Percentiles rank a stretch among this genome's conserved stretches.
These are phyloP conservation scores for Cercospora citrullina DNA, from an alignment of 2,329 filamentous ascomycete species.

Conservation along the genomic window DNA sequence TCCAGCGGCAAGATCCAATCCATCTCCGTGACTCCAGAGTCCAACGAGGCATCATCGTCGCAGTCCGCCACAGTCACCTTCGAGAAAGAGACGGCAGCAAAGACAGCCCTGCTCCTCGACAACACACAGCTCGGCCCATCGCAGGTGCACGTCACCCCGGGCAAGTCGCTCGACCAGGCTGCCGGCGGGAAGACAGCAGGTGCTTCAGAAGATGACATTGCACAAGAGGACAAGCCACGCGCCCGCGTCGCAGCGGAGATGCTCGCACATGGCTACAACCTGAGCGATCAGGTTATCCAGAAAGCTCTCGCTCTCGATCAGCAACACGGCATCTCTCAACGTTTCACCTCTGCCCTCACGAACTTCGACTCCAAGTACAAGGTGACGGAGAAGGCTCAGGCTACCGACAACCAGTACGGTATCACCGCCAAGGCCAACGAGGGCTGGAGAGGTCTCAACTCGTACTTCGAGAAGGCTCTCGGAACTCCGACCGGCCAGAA, in stretches of 20 bases:
- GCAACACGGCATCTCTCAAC: conserved; percentile 79
- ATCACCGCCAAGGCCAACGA: conserved; percentile 71
- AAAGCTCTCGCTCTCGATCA: conserved; percentile 83
- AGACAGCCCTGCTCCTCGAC: conserved; percentile 94
- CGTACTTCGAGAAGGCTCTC: conserved; percentile 93
- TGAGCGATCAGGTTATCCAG: conserved; percentile 76
- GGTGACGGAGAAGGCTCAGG: conserved; percentile 80
- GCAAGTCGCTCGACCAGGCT: conserved; percentile 65
- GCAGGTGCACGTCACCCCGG: conserved; percentile 75
- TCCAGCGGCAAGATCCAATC: conserved; percentile 84
- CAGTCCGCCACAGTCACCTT: conserved; percentile 93
- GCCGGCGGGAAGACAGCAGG: conserved; percentile 60
- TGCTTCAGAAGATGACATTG: conserved; percentile 63
- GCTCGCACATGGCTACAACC: conserved; percentile 87
- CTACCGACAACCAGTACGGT: conserved; percentile 80
- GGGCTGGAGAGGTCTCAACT: conserved; percentile 68
- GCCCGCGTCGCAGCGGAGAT: conserved; percentile 94
- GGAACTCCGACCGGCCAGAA: conserved; percentile 85
- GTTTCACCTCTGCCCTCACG: conserved; percentile 75
- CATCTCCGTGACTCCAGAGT: conserved; percentile 69
- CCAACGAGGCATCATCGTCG: conserved; percentile 57
- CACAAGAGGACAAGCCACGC: conserved; percentile 95
- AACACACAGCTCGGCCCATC: conserved; percentile 85
- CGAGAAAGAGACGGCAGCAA: conserved; percentile 93
- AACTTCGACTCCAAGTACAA: conserved; percentile 83